Evolutionary conservation across 2,329 filamentous ascomycete species (phyloP), one percentile per base, ranked within the genome.

Genomic region (Phaeosphaeria sp.): DNA sequence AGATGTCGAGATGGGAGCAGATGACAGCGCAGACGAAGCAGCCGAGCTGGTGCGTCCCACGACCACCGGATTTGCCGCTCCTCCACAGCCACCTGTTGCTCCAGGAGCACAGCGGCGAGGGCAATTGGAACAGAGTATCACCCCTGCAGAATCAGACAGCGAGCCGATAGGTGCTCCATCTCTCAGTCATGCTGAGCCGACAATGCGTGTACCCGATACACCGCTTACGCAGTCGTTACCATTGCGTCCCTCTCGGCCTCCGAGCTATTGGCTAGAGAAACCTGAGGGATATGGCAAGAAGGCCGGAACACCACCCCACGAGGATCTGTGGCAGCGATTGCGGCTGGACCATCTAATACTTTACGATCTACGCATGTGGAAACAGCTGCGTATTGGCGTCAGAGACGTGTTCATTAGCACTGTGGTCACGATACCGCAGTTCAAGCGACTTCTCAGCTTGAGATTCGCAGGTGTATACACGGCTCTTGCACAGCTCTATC

Each of bases 391-490:
- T 55, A 93, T 94, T 49, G 91, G 96, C 73, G 84, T 99, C 55
- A 89, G 95, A 30, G 91, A 97, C 62, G 86, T 99, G 1, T 98
- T 97, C 78, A 97, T 99, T 68, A 95, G 92, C 49, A 99, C 95
- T 0, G 92, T 99, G 5, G 93, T 99, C 48, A 92, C 92, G 6
- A 92, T 99, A 53, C 94, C 95, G 4, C 87, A 96, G 73, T 99
- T 99, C 84, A 99, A 99, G 80, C 89, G 94, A 20, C 88, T 99
- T 9, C 83, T 99, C 54, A 93, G 94, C 1, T 82, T 99, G 44
- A 88, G 95, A n/a, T 96, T 99, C 75, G 92, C 96, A 52, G 94
- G 93, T 0, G 83, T 99, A 2, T 99, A 99, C 78, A 98, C 95
- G 1, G 91, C 91, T 2, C 81, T 99, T 48, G 93, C 95, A 5